phyloP scores from a whole-genome alignment of 768 basidiomycete genomes.

The Phanerodontia chrysosporium region DNA sequence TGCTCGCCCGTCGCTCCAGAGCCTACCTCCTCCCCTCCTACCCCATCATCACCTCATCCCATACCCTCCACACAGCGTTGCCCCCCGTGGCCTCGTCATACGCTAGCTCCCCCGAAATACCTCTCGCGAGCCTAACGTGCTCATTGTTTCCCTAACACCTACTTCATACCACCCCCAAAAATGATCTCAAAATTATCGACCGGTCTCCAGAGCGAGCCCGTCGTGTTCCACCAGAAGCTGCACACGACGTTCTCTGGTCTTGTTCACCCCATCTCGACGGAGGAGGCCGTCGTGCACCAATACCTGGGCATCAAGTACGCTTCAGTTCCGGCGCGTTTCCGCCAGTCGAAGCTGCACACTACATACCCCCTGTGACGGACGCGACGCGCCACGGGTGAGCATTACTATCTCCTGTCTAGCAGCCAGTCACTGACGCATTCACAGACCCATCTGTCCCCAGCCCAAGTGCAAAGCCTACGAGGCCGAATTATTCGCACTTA shows the following conservation, averaged over 20 bases:
- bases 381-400: slow-evolving; percentile 66
- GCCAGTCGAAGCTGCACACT: slow-evolving; percentile 61
- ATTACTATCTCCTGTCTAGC: background rate
- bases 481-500: slow-evolving; percentile 58
- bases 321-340: slow-evolving; percentile 66
- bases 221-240: slow-evolving; percentile 50
- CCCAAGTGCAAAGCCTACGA: slow-evolving; percentile 44
- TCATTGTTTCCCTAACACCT: slow-evolving; percentile 3
- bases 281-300: slow-evolving; percentile 56
- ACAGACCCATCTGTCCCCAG: slow-evolving; percentile 77
- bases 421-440: background rate
- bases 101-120: slow-evolving; percentile 4
- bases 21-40: background rate
- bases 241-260: slow-evolving; percentile 64
- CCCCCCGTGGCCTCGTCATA: slow-evolving; percentile 17
- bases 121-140: slow-evolving; percentile 9
- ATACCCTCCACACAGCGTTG: background rate
- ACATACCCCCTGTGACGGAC: slow-evolving; percentile 56
- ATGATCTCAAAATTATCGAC: slow-evolving; percentile 23
- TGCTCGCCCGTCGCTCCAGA: background rate
- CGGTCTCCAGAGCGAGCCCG: slow-evolving; percentile 19
- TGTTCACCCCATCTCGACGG: slow-evolving; percentile 55
- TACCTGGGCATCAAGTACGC: slow-evolving; percentile 80
- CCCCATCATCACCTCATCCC: background rate
- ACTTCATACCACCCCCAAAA: background rate